phyloP scores from a whole-genome alignment of 2,329 filamentous ascomycete species.

The Colletotrichum phormii region DNA sequence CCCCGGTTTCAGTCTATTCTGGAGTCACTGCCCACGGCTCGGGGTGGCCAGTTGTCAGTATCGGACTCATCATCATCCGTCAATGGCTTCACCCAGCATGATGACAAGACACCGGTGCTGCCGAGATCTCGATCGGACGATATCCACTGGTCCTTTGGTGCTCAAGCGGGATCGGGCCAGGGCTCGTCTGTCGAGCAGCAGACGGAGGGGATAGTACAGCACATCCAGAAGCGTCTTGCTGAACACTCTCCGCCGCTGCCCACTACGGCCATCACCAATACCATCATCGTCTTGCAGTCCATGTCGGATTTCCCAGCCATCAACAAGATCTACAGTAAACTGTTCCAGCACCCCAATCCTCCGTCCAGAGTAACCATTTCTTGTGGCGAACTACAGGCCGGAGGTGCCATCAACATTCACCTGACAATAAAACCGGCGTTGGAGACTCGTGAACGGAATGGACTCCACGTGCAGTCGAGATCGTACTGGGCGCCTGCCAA shows the following conservation, averaged over 20 bases:
- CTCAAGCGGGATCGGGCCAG: constrained; percentile 37
- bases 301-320: constrained; percentile 84
- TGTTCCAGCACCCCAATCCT: constrained; percentile 84
- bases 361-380: constrained; percentile 88
- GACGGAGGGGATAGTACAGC: constrained; percentile 58
- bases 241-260: constrained; percentile 46
- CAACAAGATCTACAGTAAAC: constrained; percentile 79
- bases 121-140: constrained; percentile 8
- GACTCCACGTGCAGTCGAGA: constrained; percentile 89
- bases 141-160: constrained; percentile 54
- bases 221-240: constrained; percentile 56
- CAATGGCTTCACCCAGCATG: not conserved
- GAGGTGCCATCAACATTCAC: constrained; percentile 70
- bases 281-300: constrained; percentile 76
- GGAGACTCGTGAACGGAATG: constrained; percentile 57
- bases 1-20: constrained; percentile 62
- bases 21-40: constrained; percentile 42
- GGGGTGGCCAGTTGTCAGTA: not conserved
- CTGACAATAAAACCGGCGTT: constrained; percentile 53
- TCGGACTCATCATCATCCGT: not conserved
- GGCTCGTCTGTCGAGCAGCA: constrained; percentile 56
- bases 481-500: constrained; percentile 99
- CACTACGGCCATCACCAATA: constrained; percentile 61
- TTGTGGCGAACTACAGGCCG: constrained; percentile 76
- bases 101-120: not conserved